These are phyloP conservation scores for Cladosporium phlei DNA, from an alignment of 2,329 filamentous ascomycete genomes.

Conservation along the genomic window DNA sequence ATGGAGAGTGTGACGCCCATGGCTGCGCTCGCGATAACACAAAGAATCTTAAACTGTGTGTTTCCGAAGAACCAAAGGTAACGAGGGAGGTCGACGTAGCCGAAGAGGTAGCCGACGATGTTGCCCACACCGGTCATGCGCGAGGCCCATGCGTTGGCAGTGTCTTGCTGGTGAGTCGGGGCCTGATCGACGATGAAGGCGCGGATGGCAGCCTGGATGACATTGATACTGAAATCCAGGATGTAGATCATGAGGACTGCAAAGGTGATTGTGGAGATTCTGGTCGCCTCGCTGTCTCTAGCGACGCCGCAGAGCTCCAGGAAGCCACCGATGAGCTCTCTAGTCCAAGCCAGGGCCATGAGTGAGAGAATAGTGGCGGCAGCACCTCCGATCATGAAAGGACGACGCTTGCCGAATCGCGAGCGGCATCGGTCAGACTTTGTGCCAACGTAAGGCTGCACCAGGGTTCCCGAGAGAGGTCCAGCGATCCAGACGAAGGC, in stretches of 20 bases:
- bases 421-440: slow-evolving; percentile 49
- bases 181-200: slow-evolving; percentile 93
- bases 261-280: slow-evolving; percentile 64
- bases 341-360: slow-evolving; percentile 47
- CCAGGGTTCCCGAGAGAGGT: slow-evolving; percentile 48
- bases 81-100: slow-evolving; percentile 72
- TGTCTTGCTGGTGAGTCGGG: slow-evolving; percentile 87
- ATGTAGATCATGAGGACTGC: slow-evolving; percentile 85
- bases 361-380: slow-evolving; percentile 47
- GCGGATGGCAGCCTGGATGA: slow-evolving; percentile 84
- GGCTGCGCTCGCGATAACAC: slow-evolving; percentile 72
- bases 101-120: slow-evolving; percentile 83
- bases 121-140: slow-evolving; percentile 82
- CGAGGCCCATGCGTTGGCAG: slow-evolving; percentile 91
- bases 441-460: slow-evolving; percentile 52
- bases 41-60: slow-evolving; percentile 90
- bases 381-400: slow-evolving; percentile 50
- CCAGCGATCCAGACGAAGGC: slow-evolving; percentile 54
- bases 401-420: slow-evolving; percentile 47
- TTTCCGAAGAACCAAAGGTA: slow-evolving; percentile 75
- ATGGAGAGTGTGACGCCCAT: slow-evolving; percentile 65
- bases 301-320: slow-evolving; percentile 65
- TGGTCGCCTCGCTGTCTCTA: slow-evolving; percentile 59
- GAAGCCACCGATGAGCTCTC: slow-evolving; percentile 57
- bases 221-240: slow-evolving; percentile 92